Conservation (phyloP, 1,284 basidiomycete species). For the Lentinula novae-zelandiae region DNA sequence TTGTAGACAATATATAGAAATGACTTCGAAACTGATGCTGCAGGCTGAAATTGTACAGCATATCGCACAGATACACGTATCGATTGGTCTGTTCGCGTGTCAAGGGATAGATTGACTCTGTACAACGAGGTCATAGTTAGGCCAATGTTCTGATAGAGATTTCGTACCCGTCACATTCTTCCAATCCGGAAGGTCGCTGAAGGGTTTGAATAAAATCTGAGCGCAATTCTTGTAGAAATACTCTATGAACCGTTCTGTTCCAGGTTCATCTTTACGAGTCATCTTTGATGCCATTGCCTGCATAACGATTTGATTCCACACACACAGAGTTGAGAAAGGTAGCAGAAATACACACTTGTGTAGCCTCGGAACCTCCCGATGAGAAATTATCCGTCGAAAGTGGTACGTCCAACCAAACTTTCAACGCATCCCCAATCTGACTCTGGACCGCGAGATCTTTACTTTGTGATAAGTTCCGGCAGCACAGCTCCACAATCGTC, state of each 20-base stretch:
- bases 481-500: conserved; percentile 75
- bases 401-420: conserved; percentile 79
- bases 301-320: conserved; percentile 16
- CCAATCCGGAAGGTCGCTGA: conserved; percentile 77
- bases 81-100: conserved; percentile 74
- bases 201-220: conserved; percentile 73
- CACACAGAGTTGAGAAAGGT: conserved; percentile 15
- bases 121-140: background rate
- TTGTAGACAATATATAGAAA: conserved; percentile 83
- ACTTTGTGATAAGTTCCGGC: conserved; percentile 74
- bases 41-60: conserved; percentile 83
- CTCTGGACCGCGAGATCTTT: conserved; percentile 86
- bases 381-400: conserved; percentile 21
- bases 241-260: conserved; percentile 84
- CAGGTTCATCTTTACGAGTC: conserved; percentile 74
- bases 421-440: conserved; percentile 88
- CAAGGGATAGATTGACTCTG: conserved; percentile 53
- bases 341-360: conserved; percentile 25
- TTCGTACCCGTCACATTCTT: conserved; percentile 55
- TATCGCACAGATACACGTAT: conserved; percentile 82
- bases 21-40: conserved; percentile 91
- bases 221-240: conserved; percentile 89
- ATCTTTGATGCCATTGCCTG: conserved; percentile 32
- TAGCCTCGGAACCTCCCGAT: conserved; percentile 33
- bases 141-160: background rate